These are phyloP conservation scores for Pythium sukuiense DNA, from an alignment of 352 stramenopile genomes.

Conservation along the genomic window DNA sequence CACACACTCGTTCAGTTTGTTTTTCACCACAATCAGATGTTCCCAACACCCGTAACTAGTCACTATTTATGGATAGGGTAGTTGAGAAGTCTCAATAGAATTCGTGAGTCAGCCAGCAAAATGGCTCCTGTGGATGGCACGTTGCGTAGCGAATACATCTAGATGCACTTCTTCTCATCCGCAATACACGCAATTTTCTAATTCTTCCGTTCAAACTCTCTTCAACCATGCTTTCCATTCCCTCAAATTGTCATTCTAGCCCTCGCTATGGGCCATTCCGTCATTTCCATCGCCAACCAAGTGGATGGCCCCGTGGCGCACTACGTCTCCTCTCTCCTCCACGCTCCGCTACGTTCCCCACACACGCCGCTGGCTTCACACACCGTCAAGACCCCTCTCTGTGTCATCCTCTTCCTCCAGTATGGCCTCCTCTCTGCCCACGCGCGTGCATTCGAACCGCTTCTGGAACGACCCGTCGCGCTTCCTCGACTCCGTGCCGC, in stretches of 20 bases:
- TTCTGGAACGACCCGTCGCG: conserved; percentile 51
- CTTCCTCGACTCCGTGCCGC: conserved; percentile 30
- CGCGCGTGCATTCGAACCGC: conserved; percentile 43
- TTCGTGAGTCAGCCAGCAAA: too few species aligned
- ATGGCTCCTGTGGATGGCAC: background rate
- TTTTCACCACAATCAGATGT: background rate
- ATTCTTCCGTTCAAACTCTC: background rate
- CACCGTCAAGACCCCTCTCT: background rate
- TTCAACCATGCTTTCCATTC: background rate
- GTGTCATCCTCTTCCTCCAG: background rate
- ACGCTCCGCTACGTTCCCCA: background rate
- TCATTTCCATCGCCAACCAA: background rate
- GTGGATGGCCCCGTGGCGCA: background rate
- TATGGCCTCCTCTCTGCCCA: conserved; percentile 14
- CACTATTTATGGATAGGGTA: background rate
- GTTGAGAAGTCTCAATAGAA: background rate
- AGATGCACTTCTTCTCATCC: background rate
- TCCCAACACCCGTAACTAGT: background rate
- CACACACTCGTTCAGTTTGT: background rate
- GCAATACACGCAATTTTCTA: background rate
- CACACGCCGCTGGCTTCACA: background rate
- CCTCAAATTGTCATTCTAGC: background rate
- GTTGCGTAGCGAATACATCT: background rate
- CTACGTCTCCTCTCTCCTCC: background rate
- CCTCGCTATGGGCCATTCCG: background rate